Evolutionary conservation across 305 asterid genomes (phyloP), one percentile per base, ranked within the genome.

Genomic region (Fraxinus platypoda): DNA sequence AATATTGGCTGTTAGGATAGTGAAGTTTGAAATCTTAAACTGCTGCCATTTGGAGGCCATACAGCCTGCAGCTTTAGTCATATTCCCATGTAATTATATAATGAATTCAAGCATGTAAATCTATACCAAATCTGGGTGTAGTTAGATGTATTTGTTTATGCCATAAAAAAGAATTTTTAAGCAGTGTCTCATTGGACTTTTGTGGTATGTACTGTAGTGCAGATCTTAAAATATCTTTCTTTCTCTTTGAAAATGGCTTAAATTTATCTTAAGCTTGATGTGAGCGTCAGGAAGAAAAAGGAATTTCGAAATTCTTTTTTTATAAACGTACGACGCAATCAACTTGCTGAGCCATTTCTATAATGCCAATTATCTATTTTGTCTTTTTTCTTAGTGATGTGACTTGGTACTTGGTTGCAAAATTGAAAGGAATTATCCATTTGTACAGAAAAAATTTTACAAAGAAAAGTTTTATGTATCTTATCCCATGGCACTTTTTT

Each of bases 41-140:
- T 84, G 88, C 88, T 91, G 94, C 97, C 97, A 93, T 80, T 88
- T 91, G 97, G 97, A 93, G 87, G 87, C 79, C 85, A 74, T 75
- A 81, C 80, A 74, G 87, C 86, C 80, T 78, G 85, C 85, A 70
- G 68, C 34, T 74, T 72, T 75, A 79, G 81, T 84, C 71, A 77
- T 46, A 78, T 64, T 75, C 78, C 70, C 78, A 59, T 35, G 34
- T 75, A 38, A 83, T 76, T 43, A 43, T 81, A 8, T 68, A 66
- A 74, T 35, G 28, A 43, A 46, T 78, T 81, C 83, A 77, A 70
- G 62, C 77, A 80, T n/a, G 75, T 17, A 74, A 77, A 37, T 54
- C 75, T 37, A 9, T 74, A 79, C 80, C 64, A 19, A 77, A 25
- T 26, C 31, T 76, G 37, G 76, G 34, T 9, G n/a, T 23, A 8